Evolutionary conservation across 2,329 filamentous ascomycete species (phyloP), one percentile per base, ranked within the genome.

Genomic region (Botrytis squamosa): DNA sequence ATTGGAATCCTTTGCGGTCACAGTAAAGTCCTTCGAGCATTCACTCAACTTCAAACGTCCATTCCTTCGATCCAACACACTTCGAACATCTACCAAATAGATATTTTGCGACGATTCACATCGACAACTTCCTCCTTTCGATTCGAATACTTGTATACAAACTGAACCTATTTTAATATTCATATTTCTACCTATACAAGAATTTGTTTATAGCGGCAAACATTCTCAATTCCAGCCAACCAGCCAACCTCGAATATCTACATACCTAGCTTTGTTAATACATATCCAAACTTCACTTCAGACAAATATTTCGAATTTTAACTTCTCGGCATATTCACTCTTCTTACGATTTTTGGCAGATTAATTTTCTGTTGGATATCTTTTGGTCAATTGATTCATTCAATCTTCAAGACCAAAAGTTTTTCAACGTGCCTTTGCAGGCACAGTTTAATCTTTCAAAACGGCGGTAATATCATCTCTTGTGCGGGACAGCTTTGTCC

Each of bases 401-500:
- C 25, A 38, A 72, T 77, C 74, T 65, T 55, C 66, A 71, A 63
- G 46, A 77, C 79, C 79, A 79, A 80, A 80, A 75, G 76, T 77
- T 79, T 79, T 60, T 79, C 76, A 78, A 77, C 74, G 80, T 81
- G 81, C 79, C 79, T 78, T 65, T 60, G 74, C 64, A 65, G 77
- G 82, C 81, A 81, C 79, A 72, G 80, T 57, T 87, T 88, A 87
- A 86, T 83, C 85, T 85, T 87, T 88, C 91, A 94, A 88, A 89
- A 95, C 92, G 92, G 92, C 92, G 87, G 90, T 93, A 83, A 86
- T 94, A 86, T 92, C 92, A 84, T 90, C 91, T 84, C 86, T 87
- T 84, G 85, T 89, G 85, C 90, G 92, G 93, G 93, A 95, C 92
- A 92, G 87, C 84, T 89, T 93, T 86, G 91, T 93, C 91, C 93